These are phyloP conservation scores for Cucurbita ficifolia DNA, from an alignment of 306 rosid species.

Conservation along the genomic window DNA sequence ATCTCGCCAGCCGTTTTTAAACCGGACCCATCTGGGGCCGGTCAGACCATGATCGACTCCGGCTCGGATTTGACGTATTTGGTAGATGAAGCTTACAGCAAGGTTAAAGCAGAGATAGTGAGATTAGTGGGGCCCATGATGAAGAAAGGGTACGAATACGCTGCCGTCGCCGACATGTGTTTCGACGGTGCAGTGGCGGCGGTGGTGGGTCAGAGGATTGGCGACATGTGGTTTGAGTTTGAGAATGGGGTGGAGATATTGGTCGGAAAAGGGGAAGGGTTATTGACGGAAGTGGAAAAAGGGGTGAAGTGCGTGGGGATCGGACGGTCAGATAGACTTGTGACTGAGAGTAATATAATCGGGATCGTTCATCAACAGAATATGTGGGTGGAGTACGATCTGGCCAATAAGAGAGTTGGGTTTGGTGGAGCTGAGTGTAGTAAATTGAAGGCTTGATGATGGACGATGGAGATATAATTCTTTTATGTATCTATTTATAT, in stretches of 20 bases:
- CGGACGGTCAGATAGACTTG: conserved; percentile 60
- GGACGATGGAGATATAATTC: background rate
- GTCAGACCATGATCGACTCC: conserved; percentile 84
- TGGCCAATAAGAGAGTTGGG: conserved; percentile 41
- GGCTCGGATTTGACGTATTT: conserved; percentile 61
- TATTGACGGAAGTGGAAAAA: conserved; percentile 52
- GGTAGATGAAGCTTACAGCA: conserved; percentile 59
- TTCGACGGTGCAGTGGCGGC: conserved; percentile 20
- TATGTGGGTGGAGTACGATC: conserved; percentile 79
- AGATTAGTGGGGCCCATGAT: conserved; percentile 38
- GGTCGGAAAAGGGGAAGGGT: conserved; percentile 22
- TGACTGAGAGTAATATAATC: conserved; percentile 57
- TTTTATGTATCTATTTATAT: too few relatives aligned
- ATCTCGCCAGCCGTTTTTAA: conserved; percentile 30
- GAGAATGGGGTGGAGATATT: conserved; percentile 63
- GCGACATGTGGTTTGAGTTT: conserved; percentile 51
- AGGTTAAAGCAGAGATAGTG: conserved; percentile 37
- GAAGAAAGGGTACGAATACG: conserved; percentile 57
- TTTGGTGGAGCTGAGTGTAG: conserved; percentile 69
- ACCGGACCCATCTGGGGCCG: conserved; percentile 63
- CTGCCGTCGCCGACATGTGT: conserved; percentile 51
- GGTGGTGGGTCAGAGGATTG: conserved; percentile 46
- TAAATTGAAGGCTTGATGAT: conserved; percentile 12
- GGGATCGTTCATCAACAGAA: conserved; percentile 75
- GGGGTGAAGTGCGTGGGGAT: conserved; percentile 66